Evolutionary conservation across 208 protist genomes (phyloP), one percentile per base, ranked within the genome.

Genomic region (Trypanosomatidae sp.): DNA sequence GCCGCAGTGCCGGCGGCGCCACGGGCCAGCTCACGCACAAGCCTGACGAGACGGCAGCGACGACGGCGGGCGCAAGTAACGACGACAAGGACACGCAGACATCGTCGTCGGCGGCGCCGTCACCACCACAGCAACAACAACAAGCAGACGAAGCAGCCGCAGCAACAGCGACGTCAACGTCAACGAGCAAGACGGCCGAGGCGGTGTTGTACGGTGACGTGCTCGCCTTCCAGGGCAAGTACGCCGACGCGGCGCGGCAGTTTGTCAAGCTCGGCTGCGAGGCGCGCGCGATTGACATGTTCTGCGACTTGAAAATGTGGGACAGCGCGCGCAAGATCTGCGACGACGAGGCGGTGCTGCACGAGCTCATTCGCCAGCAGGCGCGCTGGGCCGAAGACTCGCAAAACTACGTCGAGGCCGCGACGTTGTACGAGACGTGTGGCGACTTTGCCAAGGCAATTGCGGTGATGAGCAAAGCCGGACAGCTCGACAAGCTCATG

Each of bases 291-390:
- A 88, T 96, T 66, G 86, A 96, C 26, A 96, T 97, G 89, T 97
- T 81, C 66, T 91, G 78, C 40, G 92, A 97, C 62, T 48, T 97
- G 30, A 92, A 95, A 45, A 86, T 94, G 82, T 97, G 92, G 87
- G 67, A 86, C 26, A 76, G 95, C 27, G 94, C 94, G 19, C 78
- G 80, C 47, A 70, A 77, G 46, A 60, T 95, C n/a, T 90, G 88
- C 63, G 75, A 61, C n/a, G 80, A 95, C 40, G 74, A 91, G 32
- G 68, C 71, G 38, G 59, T 89, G 57, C 50, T 94, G 20, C 78
- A 88, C 57, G 76, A 96, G 19, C 60, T 97, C 16, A 96, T 97
- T 35, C 57, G 65, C 21, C 77, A 87, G 57, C 94, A 96, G 54
- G 94, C 94, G 18, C 64, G 66, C 13, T 92, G 79, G 80, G 81